A percentile compares a stretch with the other conserved stretches of the same genome.
These are phyloP conservation scores for Boletus smithii DNA, from an alignment of 1,284 basidiomycete genomes.

Conservation along the genomic window DNA sequence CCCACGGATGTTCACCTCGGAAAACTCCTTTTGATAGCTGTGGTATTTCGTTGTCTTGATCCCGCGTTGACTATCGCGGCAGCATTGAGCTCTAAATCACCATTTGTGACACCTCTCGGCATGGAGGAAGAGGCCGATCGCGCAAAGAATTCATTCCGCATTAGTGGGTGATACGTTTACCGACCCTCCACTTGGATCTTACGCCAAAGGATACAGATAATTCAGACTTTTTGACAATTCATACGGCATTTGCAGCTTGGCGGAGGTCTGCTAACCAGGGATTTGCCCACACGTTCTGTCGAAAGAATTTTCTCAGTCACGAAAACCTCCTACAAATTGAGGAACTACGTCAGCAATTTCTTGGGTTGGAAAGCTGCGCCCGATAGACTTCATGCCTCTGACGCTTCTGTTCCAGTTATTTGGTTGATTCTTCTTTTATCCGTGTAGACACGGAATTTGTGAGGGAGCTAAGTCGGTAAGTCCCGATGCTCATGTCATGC, in stretches of 20 bases:
- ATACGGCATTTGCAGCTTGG: constrained; percentile 90
- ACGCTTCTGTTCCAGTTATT: constrained; percentile 47
- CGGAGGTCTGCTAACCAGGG: constrained; percentile 65
- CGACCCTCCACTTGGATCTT: background rate
- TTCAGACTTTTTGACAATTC: constrained; percentile 94
- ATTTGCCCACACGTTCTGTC: constrained; percentile 75
- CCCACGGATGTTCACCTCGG: constrained; percentile 97
- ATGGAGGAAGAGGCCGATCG: constrained; percentile 84
- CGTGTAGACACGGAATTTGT: constrained; percentile 64
- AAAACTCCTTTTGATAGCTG: constrained; percentile 88
- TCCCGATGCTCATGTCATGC: background rate
- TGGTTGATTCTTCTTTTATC: constrained; percentile 89
- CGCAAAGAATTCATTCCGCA: constrained; percentile 79
- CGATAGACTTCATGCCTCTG: constrained; percentile 1
- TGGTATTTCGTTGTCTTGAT: constrained; percentile 88
- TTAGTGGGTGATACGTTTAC: constrained; percentile 46
- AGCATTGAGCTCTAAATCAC: constrained; percentile 89
- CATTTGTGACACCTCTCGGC: constrained; percentile 89
- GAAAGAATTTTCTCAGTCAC: constrained; percentile 81
- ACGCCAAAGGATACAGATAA: constrained; percentile 57
- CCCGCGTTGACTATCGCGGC: constrained; percentile 96
- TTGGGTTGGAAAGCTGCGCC: constrained; percentile 50
- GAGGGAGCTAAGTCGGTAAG: constrained; percentile 69
- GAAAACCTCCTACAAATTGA: constrained; percentile 96
- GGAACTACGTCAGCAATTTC: constrained; percentile 91